These are phyloP conservation scores for Erythrophleum fordii DNA, from an alignment of 306 rosid species.

Conservation along the genomic window DNA sequence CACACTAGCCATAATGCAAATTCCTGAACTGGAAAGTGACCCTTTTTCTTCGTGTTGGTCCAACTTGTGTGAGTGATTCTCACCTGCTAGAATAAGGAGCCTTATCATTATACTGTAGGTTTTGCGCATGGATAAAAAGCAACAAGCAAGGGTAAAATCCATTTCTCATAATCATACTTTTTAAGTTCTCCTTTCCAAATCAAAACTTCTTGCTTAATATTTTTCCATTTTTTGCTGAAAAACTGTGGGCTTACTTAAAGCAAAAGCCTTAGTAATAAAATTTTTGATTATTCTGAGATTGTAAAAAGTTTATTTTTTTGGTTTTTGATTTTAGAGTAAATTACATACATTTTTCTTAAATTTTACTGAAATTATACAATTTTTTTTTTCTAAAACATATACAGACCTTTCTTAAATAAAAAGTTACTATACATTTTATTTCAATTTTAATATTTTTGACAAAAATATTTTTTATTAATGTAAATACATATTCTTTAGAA, in stretches of 20 bases:
- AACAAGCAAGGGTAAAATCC: constrained; percentile 33
- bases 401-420: no score
- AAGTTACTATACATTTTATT: no score
- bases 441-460: no score
- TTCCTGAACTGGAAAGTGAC: constrained; percentile 46
- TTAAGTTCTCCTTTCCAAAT: constrained; percentile 25
- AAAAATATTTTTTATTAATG: no score
- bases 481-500: no score
- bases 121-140: constrained; percentile 38
- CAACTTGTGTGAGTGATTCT: constrained; percentile 39
- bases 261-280: background rate
- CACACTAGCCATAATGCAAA: constrained; percentile 33
- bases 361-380: no score
- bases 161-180: constrained; percentile 39
- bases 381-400: no score
- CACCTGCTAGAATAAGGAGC: constrained; percentile 33
- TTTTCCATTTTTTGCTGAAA: background rate
- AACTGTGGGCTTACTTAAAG: background rate
- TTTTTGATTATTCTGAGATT: no score
- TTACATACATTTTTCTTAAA: no score
- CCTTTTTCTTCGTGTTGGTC: constrained; percentile 31
- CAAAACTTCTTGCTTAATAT: constrained; percentile 1
- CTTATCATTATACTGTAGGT: constrained; percentile 59
- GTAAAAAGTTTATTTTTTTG: no score
- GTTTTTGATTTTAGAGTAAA: no score